Conservation (phyloP, 495 filamentous ascomycete species). For the Neurospora sp. region DNA sequence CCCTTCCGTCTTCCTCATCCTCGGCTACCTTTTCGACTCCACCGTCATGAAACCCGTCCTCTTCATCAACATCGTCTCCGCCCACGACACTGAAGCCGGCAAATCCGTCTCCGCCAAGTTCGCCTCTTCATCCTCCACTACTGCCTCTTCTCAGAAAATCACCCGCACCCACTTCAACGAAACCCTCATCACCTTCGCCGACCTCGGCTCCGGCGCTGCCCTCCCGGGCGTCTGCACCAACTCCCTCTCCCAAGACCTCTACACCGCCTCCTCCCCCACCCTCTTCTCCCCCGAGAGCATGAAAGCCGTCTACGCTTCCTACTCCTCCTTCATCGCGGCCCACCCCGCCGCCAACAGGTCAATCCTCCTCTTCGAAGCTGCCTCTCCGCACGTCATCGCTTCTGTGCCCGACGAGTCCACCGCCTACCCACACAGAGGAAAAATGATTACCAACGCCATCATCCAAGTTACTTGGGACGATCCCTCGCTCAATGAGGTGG, state of each 20-base stretch:
- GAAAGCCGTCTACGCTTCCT: neutral
- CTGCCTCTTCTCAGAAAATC: neutral
- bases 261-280: neutral
- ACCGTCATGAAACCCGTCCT: neutral
- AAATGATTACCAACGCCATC: neutral
- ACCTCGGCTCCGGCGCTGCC: constrained; percentile 51
- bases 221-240: neutral
- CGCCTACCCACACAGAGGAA: neutral
- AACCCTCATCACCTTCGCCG: constrained; percentile 60
- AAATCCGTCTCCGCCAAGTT: neutral
- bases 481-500: neutral
- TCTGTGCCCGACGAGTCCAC: neutral
- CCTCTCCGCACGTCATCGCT: neutral
- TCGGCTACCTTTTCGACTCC: neutral
- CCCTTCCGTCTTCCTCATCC: constrained; percentile 27
- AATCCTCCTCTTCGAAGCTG: neutral
- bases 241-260: neutral
- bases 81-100: neutral
- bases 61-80: neutral
- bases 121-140: neutral
- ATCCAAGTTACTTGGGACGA: neutral
- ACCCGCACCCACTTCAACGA: neutral
- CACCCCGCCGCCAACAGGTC: neutral
- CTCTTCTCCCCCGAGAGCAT: neutral
- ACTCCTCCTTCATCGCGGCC: neutral